Conservation (phyloP, 2,329 filamentous ascomycete species). For the Ilyonectria destructans region DNA sequence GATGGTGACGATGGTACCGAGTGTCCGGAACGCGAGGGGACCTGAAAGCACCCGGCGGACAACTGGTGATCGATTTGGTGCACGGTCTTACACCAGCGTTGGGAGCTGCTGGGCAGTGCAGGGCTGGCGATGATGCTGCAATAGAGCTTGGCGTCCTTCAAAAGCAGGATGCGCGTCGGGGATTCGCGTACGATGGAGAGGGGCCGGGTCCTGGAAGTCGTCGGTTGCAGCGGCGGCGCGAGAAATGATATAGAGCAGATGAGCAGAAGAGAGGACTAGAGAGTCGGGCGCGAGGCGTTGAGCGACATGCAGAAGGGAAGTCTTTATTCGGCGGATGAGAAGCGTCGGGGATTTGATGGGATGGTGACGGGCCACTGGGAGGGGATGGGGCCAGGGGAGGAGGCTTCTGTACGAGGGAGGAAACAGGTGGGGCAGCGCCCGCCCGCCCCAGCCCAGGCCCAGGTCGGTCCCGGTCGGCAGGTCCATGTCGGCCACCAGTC, state of each 20-base stretch:
- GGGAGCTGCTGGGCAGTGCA: slow-evolving; percentile 1
- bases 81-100: background rate
- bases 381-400: slow-evolving; percentile 11
- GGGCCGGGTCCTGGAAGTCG: background rate
- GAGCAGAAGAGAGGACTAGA: background rate
- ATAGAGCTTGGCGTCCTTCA: background rate
- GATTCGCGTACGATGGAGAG: background rate
- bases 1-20: background rate
- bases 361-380: slow-evolving; percentile 17
- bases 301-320: slow-evolving; percentile 8
- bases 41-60: background rate
- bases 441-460: background rate
- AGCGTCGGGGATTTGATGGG: slow-evolving; percentile 11
- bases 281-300: slow-evolving; percentile 1
- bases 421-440: background rate
- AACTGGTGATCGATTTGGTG: background rate
- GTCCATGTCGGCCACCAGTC: background rate
- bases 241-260: background rate
- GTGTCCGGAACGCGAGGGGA: background rate
- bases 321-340: slow-evolving; percentile 5
- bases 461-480: background rate
- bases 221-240: background rate
- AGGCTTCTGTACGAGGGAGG: slow-evolving; percentile 4
- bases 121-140: background rate
- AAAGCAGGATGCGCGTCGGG: background rate